Conservation (phyloP, 2,329 filamentous ascomycete species). For the Exophiala calicioides region DNA sequence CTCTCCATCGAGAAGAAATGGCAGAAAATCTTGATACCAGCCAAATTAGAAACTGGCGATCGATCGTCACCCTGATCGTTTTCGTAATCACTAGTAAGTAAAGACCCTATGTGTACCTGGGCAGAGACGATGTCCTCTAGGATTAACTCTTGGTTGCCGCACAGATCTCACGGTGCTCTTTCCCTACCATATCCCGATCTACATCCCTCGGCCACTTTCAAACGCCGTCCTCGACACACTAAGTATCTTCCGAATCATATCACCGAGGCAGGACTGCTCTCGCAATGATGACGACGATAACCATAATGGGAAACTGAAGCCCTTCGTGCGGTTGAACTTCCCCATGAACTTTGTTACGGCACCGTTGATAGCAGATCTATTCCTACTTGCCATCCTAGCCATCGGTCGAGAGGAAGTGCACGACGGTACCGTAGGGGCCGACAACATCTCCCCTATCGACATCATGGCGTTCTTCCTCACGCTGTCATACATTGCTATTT, state of each 20-base stretch:
- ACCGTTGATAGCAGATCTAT: constrained; percentile 69
- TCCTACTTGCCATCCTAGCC: constrained; percentile 67
- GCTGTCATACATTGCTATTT: constrained; percentile 74
- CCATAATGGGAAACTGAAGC: constrained; percentile 35
- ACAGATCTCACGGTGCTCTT: constrained; percentile 69
- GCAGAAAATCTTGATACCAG: constrained; percentile 47
- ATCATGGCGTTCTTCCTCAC: constrained; percentile 76
- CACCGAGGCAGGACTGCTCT: constrained; percentile 39
- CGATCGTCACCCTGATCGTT: constrained; percentile 68
- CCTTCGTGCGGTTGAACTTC: constrained; percentile 56
- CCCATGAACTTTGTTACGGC: constrained; percentile 72
- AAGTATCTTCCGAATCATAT: constrained; percentile 55
- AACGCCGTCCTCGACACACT: constrained; percentile 50
- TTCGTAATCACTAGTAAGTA: constrained; percentile 70
- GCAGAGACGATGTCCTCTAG: background rate
- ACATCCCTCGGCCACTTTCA: constrained; percentile 55
- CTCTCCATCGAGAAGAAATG: too few species aligned
- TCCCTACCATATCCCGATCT: constrained; percentile 66
- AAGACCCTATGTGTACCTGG: background rate
- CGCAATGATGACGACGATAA: constrained; percentile 31
- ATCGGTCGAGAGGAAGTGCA: constrained; percentile 67
- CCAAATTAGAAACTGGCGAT: constrained; percentile 65
- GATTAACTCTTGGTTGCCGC: constrained; percentile 7
- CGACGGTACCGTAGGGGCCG: constrained; percentile 66
- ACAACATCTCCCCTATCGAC: constrained; percentile 68